Evolutionary conservation across 768 basidiomycete species (phyloP).

Genomic region (Naganishia vishniacii): DNA sequence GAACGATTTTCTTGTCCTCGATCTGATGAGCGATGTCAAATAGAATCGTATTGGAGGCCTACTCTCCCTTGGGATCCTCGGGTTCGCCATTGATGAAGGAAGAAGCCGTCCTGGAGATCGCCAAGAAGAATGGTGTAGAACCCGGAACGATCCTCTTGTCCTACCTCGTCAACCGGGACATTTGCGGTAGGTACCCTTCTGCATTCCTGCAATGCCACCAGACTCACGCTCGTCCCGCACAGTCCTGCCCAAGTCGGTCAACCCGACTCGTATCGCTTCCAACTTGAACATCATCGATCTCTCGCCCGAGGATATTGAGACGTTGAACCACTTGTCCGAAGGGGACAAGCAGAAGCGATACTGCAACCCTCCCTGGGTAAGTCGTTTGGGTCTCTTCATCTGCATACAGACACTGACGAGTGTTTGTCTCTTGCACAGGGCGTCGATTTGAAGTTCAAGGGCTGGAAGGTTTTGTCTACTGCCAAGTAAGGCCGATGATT

Average conservation of each 20-base stretch:
- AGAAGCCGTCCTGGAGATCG: slow-evolving; percentile 35
- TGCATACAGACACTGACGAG: background rate
- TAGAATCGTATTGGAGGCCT: slow-evolving; percentile 62
- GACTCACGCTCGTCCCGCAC: background rate
- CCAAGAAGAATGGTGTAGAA: slow-evolving; percentile 39
- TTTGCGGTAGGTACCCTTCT: slow-evolving; percentile 24
- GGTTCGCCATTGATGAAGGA: slow-evolving; percentile 42
- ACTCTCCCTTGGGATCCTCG: slow-evolving; percentile 55
- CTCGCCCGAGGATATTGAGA: slow-evolving; percentile 36
- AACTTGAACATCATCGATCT: slow-evolving; percentile 43
- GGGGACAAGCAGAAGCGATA: slow-evolving; percentile 41
- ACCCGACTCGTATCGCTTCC: slow-evolving; percentile 37
- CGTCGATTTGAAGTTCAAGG: slow-evolving; percentile 25
- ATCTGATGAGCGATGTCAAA: too few relatives aligned
- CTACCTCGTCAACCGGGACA: slow-evolving; percentile 37
- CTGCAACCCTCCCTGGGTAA: slow-evolving; percentile 40
- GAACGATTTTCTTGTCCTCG: background rate
- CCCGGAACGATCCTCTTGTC: slow-evolving; percentile 44
- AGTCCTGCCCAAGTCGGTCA: slow-evolving; percentile 46
- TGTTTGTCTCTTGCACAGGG: background rate
- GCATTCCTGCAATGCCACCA: background rate
- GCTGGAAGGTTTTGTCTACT: slow-evolving; percentile 21
- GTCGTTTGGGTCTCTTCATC: too few relatives aligned
- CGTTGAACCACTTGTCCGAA: slow-evolving; percentile 35
- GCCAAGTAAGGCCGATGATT: background rate